A percentile compares a stretch with the other conserved stretches of the same genome.
Conservation (phyloP, 495 filamentous ascomycete genomes). For the Cercophora sp. region DNA sequence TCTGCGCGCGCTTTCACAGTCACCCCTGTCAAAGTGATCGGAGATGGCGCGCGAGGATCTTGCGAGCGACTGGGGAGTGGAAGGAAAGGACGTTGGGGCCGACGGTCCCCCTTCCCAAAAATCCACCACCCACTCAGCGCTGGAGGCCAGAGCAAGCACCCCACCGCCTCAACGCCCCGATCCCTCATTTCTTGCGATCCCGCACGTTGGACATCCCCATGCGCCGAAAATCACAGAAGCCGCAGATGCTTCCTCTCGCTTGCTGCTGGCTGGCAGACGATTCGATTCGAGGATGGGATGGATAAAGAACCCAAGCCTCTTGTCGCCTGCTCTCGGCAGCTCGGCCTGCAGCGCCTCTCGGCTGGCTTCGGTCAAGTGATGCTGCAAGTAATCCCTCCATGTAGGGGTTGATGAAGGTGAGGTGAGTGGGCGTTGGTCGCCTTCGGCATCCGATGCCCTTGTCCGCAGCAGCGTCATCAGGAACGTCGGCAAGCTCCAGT, state of each 20-base stretch:
- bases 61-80: too few species aligned
- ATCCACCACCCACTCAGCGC: constrained; percentile 8
- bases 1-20: too few species aligned
- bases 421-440: too few species aligned
- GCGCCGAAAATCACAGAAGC: constrained; percentile 2
- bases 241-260: not conserved
- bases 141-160: too few species aligned
- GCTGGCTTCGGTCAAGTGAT: constrained; percentile 14
- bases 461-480: constrained; percentile 32
- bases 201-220: not conserved
- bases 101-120: constrained; percentile 27
- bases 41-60: too few species aligned
- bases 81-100: constrained; percentile 17
- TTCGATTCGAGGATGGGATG: constrained; percentile 1
- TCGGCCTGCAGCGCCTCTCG: constrained; percentile 1
- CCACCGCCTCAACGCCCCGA: not conserved
- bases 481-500: constrained; percentile 25
- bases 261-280: too few species aligned
- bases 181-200: constrained; percentile 1
- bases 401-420: too few species aligned
- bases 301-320: constrained; percentile 1
- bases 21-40: too few species aligned
- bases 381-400: constrained; percentile 16
- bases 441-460: too few species aligned
- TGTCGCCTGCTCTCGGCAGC: not conserved